Conservation (phyloP, 805 yeast genomes). For the Schizosaccharomyces japonicus region DNA sequence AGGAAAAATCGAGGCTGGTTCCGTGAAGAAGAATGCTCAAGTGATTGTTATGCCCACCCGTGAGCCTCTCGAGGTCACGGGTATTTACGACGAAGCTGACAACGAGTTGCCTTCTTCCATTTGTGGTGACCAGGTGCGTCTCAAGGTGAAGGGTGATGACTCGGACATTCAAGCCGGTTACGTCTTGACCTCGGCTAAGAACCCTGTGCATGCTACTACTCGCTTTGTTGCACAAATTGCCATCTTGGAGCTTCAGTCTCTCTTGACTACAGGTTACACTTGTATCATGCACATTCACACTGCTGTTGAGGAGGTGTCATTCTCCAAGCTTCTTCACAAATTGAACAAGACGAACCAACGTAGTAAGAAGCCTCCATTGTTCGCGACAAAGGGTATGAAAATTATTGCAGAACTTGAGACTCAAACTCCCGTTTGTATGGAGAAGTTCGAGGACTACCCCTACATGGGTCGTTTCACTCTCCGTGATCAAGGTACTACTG, state of each 20-base stretch:
- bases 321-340: slow-evolving; percentile 67
- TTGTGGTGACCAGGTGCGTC: slow-evolving; percentile 93
- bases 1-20: slow-evolving; percentile 95
- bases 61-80: slow-evolving; percentile 54
- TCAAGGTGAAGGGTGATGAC: slow-evolving; percentile 82
- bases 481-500: slow-evolving; percentile 94
- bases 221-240: slow-evolving; percentile 90
- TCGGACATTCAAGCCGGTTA: slow-evolving; percentile 68
- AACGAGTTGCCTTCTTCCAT: slow-evolving; percentile 71
- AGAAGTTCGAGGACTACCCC: slow-evolving; percentile 74
- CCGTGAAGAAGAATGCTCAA: slow-evolving; percentile 51
- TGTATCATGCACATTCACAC: slow-evolving; percentile 98
- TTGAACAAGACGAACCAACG: slow-evolving; percentile 87
- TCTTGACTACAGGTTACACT: slow-evolving; percentile 81
- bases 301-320: slow-evolving; percentile 83
- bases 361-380: slow-evolving; percentile 91
- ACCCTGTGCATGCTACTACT: slow-evolving; percentile 79
- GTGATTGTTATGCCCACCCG: slow-evolving; percentile 85
- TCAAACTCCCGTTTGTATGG: slow-evolving; percentile 74
- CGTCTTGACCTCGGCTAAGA: slow-evolving; percentile 62
- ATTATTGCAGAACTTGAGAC: slow-evolving; percentile 69
- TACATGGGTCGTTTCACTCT: slow-evolving; percentile 94
- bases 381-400: slow-evolving; percentile 86
- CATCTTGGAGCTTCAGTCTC: slow-evolving; percentile 84
- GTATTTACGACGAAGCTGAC: slow-evolving; percentile 86